A percentile compares a stretch with the other conserved stretches of the same genome.
These are phyloP conservation scores for Syncephalis plumigaleata DNA, from an alignment of 371 early-diverging fungal species.

Conservation along the genomic window DNA sequence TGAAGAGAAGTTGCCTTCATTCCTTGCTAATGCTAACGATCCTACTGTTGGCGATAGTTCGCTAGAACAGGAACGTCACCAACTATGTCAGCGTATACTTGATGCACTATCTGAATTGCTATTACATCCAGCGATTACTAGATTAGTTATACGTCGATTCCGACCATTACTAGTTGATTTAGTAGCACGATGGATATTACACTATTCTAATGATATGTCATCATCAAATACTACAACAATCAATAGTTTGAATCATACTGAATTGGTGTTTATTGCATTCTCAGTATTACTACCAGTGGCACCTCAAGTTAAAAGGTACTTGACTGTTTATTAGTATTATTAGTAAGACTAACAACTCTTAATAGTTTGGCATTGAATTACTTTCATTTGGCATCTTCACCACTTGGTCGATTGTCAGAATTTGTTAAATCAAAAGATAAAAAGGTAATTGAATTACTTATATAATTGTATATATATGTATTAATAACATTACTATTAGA, in stretches of 20 bases:
- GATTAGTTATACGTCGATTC: constrained; percentile 28
- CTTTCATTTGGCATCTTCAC: constrained; percentile 27
- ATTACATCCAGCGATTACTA: constrained; percentile 4
- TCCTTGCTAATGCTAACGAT: too few relatives aligned
- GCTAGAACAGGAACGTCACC: too few relatives aligned
- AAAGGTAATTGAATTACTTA: too few relatives aligned
- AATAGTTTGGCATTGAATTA: constrained; percentile 8
- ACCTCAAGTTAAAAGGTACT: constrained; percentile 55
- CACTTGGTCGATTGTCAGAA: constrained; percentile 19
- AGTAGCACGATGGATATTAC: constrained; percentile 43
- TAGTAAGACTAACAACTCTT: not conserved
- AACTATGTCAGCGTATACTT: not conserved
- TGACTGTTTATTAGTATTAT: constrained; percentile 8
- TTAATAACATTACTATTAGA: too few relatives aligned
- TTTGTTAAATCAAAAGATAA: too few relatives aligned
- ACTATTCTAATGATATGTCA: not conserved
- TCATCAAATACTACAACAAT: not conserved
- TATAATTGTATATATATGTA: too few relatives aligned
- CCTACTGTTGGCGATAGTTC: too few relatives aligned
- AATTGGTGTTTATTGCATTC: constrained; percentile 37
- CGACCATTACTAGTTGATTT: constrained; percentile 71
- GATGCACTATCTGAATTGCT: constrained; percentile 7
- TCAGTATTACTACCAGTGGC: constrained; percentile 42
- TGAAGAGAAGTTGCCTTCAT: too few relatives aligned
- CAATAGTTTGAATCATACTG: constrained; percentile 22